Evolutionary conservation across 1,139 yeast genomes (phyloP).

Genomic region (Wickerhamiella pararugosa): DNA sequence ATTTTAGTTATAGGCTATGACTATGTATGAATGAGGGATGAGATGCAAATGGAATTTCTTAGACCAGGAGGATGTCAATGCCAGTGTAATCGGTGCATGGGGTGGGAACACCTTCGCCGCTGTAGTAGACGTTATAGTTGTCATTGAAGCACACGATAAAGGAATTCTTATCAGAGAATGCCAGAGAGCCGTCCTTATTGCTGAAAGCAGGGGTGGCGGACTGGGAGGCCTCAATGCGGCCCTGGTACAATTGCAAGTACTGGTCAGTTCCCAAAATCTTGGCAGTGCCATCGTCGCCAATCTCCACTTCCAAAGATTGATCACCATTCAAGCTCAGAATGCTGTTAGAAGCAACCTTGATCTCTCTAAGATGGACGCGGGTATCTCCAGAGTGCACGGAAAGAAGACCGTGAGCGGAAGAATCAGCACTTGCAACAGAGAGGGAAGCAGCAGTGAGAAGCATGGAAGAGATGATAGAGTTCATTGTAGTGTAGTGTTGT

Average conservation of each 20-base stretch:
- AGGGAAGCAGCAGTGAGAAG: no score
- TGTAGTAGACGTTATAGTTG: conserved; percentile 1
- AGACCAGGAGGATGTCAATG: not conserved
- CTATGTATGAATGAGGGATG: no score
- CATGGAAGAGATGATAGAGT: no score
- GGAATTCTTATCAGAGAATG: not conserved
- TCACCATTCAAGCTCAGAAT: conserved; percentile 1
- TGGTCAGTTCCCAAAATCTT: conserved; percentile 1
- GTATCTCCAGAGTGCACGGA: conserved; percentile 20
- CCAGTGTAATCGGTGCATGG: conserved; percentile 4
- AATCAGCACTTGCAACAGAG: no score
- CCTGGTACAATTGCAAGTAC: not conserved
- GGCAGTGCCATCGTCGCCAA: not conserved
- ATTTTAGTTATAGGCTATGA: no score
- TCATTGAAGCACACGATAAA: conserved; percentile 5
- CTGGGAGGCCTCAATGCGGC: conserved; percentile 1
- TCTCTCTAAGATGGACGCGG: conserved; percentile 12
- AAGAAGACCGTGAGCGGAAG: conserved; percentile 5
- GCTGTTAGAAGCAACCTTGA: conserved; percentile 4
- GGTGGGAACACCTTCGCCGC: not conserved
- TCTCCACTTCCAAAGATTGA: not conserved
- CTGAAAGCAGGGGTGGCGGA: not conserved
- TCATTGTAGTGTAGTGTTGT: no score
- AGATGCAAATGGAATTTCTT: no score
- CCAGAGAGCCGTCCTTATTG: not conserved